A percentile compares a stretch with the other conserved stretches of the same genome.
Conservation (phyloP, 495 filamentous ascomycete genomes). For the Glarea lozoyensis region DNA sequence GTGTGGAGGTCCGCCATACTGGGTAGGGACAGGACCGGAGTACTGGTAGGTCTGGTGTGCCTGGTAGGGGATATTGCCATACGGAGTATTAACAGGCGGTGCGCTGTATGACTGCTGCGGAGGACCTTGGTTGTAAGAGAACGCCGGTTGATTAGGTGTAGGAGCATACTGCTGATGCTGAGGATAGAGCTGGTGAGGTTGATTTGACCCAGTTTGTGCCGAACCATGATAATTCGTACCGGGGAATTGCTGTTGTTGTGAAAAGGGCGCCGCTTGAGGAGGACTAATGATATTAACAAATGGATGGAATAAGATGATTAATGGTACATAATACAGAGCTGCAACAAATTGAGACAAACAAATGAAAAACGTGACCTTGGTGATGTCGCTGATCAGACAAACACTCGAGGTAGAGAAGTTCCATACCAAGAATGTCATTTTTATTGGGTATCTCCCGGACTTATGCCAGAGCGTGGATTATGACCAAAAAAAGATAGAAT, state of each 20-base stretch:
- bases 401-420: too few species aligned
- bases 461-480: too few species aligned
- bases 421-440: too few species aligned
- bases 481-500: too few species aligned
- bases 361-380: too few species aligned
- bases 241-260: conserved; percentile 9
- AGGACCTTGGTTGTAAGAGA: conserved; percentile 9
- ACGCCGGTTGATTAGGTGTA: conserved; percentile 5
- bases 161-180: conserved; percentile 21
- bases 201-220: conserved; percentile 22
- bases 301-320: too few species aligned
- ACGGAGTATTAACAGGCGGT: conserved; percentile 16
- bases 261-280: neutral
- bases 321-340: too few species aligned
- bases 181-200: conserved; percentile 17
- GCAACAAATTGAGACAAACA: too few species aligned
- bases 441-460: too few species aligned
- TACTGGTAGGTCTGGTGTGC: conserved; percentile 16
- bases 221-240: conserved; percentile 16
- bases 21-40: conserved; percentile 17
- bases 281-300: conserved; percentile 16
- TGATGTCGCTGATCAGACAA: too few species aligned
- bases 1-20: conserved; percentile 16
- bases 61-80: conserved; percentile 7
- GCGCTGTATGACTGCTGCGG: conserved; percentile 13